Percentiles rank a stretch among this genome's conserved stretches.
Conservation (phyloP, 371 early-diverging fungal genomes). For the Mucor velutinosus region DNA sequence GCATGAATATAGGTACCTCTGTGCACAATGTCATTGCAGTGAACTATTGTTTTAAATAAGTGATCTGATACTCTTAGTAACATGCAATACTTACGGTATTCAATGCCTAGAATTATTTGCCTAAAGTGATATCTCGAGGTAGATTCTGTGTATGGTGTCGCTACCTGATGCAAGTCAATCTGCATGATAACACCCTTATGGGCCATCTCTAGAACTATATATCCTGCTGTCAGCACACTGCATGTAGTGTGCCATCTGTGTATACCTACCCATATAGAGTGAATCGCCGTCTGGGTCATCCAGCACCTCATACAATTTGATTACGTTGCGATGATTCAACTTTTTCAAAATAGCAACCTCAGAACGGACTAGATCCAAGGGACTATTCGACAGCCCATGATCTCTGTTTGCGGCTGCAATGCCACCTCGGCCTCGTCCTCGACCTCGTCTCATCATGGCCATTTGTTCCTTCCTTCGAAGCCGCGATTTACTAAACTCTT, state of each 20-base stretch:
- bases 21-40: constrained; percentile 23
- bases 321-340: constrained; percentile 76
- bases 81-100: constrained; percentile 71
- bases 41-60: constrained; percentile 7
- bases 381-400: constrained; percentile 29
- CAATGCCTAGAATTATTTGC: constrained; percentile 88
- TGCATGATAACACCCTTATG: constrained; percentile 76
- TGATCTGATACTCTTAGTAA: constrained; percentile 12
- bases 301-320: constrained; percentile 81
- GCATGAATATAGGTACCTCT: constrained; percentile 6
- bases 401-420: background rate
- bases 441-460: constrained; percentile 28
- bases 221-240: background rate
- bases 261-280: constrained; percentile 51
- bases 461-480: constrained; percentile 34
- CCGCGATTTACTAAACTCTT: constrained; percentile 27
- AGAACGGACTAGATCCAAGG: constrained; percentile 74
- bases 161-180: constrained; percentile 51
- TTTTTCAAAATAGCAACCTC: constrained; percentile 91
- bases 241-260: background rate
- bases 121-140: constrained; percentile 67
- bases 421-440: background rate
- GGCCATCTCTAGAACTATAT: constrained; percentile 47
- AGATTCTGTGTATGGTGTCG: constrained; percentile 56
- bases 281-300: constrained; percentile 73